phyloP scores from a whole-genome alignment of 106 monocot genomes.

The Dioscorea zingiberensis region DNA sequence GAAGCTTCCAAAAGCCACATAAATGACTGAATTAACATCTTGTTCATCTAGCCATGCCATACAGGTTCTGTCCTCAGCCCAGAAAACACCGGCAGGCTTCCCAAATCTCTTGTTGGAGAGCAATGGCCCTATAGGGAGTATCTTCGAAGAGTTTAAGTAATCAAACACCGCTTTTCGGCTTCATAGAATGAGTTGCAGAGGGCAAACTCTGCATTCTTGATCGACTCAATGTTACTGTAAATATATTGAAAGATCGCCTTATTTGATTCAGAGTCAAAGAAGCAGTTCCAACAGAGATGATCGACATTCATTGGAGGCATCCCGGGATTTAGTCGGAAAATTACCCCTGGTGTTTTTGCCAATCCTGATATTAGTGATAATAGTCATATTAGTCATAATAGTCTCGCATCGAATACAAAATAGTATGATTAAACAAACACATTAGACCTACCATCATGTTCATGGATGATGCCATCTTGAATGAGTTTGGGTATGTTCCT shows the following conservation, averaged over 20 bases:
- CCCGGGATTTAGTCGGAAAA: slow-evolving; percentile 10
- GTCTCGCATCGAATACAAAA: too few relatives aligned
- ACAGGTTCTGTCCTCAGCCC: slow-evolving; percentile 35
- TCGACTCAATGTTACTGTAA: not conserved
- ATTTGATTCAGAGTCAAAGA: slow-evolving; percentile 1
- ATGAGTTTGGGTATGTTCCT: slow-evolving; percentile 24
- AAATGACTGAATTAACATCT: slow-evolving; percentile 38
- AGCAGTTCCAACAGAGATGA: slow-evolving; percentile 19
- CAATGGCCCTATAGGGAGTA: slow-evolving; percentile 35
- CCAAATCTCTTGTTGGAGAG: not conserved
- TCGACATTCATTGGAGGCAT: slow-evolving; percentile 19
- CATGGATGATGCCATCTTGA: slow-evolving; percentile 24
- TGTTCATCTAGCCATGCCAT: slow-evolving; percentile 53
- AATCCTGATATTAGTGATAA: slow-evolving; percentile 15
- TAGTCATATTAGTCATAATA: too few relatives aligned
- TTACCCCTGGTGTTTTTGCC: not conserved
- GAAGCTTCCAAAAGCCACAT: slow-evolving; percentile 65
- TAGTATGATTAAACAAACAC: not conserved
- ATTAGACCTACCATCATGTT: slow-evolving; percentile 11
- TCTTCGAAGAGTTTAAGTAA: slow-evolving; percentile 4
- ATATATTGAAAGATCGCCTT: not conserved
- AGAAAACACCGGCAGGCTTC: slow-evolving; percentile 21
- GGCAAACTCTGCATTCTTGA: slow-evolving; percentile 8
- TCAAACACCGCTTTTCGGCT: slow-evolving; percentile 19
- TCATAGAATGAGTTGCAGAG: slow-evolving; percentile 50